Evolutionary conservation across 225 moss, liverwort and hornwort genomes (phyloP), one percentile per base, ranked within the genome.

Genomic region (Polytrichum formosum): DNA sequence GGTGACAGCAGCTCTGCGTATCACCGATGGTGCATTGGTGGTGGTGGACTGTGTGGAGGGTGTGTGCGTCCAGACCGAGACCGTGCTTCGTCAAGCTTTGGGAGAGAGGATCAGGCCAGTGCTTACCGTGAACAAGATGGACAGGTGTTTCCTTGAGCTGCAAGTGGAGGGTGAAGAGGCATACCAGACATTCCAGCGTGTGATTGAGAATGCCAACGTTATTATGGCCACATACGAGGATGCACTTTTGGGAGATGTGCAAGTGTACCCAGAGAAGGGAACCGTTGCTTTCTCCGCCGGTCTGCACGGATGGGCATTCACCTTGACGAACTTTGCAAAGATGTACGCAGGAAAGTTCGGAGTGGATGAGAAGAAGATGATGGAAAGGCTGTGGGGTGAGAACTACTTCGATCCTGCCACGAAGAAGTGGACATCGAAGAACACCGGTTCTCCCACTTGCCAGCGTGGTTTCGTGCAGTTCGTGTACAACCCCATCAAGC

Each of bases 11-110:
- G 83, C 83, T n/a, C 80, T 83, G 4, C 70, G 83, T 13, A 83
- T 83, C 30, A 83, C 83, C 1, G 80, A 83, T 16, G 83, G 80
- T 1, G 83, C 83, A 9, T 66, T 83, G 27, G 83, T 83, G 61
- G 83, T 83, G 58, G 63, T 83, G 5, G 80, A 83, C 26, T 77
- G 80, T 56, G 74, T 83, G 23, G 83, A 83, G 68, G 83, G 83
- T 18, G 83, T 83, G 10, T 30, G 80, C 16, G 80, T 76, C 1
- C 83, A 83, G 64, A 83, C 83, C 1, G 80, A 83, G 68, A 79
- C 79, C 4, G 83, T 80, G 30, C 74, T 80, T 0, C 74, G 83
- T 20, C 83, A 83, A 56, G 83, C 83, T 33, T 71, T 80, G 1
- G 74, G 55, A 26, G 80, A 83, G 60, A 55, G 80, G 61, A 83